These are phyloP conservation scores for Dactylis glomerata DNA, from an alignment of 176 grass and related monocot genomes.

Conservation along the genomic window DNA sequence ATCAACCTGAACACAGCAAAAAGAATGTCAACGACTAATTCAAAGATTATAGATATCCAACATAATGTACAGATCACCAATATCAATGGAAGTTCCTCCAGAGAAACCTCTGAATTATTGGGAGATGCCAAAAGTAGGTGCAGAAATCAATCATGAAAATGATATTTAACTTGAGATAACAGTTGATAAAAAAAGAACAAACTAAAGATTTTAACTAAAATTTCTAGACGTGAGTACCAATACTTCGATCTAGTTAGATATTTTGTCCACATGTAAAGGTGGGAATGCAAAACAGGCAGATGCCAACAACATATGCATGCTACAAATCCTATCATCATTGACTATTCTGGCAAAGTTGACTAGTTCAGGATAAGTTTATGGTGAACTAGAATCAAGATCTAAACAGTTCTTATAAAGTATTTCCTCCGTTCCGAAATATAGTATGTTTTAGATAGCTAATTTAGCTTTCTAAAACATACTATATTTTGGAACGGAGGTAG, in stretches of 20 bases:
- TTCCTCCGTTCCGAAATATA: too few relatives aligned
- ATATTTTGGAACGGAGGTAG: too few relatives aligned
- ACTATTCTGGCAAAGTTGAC: not conserved
- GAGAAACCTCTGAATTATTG: not conserved
- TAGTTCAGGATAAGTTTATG: not conserved
- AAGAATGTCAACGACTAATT: slow-evolving; percentile 4
- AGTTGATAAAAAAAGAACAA: not conserved
- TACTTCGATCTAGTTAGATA: not conserved
- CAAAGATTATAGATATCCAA: slow-evolving; percentile 10
- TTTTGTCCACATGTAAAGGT: slow-evolving; percentile 4
- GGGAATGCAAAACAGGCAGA: not conserved
- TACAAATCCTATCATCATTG: not conserved
- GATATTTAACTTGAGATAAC: not conserved
- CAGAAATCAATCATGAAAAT: not conserved
- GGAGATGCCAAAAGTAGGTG: not conserved
- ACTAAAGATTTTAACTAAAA: not conserved
- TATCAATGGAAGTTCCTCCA: not conserved
- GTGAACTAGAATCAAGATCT: not conserved
- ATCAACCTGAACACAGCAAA: slow-evolving; percentile 75
- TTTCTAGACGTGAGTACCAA: not conserved
- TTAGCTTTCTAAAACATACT: too few relatives aligned
- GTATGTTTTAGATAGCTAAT: too few relatives aligned
- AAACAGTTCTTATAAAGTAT: not conserved
- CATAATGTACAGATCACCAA: not conserved
- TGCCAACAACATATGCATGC: not conserved